Evolutionary conservation across 139 green algal genomes (phyloP), one percentile per base, ranked within the genome.

Genomic region (Chlorella sorokiniana): DNA sequence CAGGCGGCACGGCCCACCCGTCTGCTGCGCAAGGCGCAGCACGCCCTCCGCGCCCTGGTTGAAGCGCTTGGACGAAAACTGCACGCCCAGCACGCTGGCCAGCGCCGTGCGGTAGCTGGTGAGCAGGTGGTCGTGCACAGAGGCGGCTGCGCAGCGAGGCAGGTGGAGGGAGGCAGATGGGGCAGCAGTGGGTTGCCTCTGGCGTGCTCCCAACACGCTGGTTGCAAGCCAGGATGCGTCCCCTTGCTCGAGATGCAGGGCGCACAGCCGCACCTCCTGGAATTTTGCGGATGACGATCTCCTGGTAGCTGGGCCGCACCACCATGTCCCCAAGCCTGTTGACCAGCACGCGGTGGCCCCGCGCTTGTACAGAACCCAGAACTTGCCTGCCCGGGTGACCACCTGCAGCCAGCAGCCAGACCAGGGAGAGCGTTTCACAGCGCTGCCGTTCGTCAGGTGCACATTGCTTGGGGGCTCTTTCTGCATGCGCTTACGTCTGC

Each of bases 301-400:
- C 88, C 22, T 81, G 61, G 44, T 83, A 86, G 54, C 68, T 78
- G 18, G 88, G 88, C 42, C 88, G 75, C 52, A 84, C 86, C 20
- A 91, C 70, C 52, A 91, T 44, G 73, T 79, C 73, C 0, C 88
- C 88, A 16, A 70, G 37, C 4, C 22, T 44, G 80, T 90, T 91
- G 48, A 91, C 72, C 40, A 91, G 81, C 56, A 86, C 85, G 2
- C 87, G 79, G 33, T 86, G 85, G 0, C 87, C 87, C 0, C 59
- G 38, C 85, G 72, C 78, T 91, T 91, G 82, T 86, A 90, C 35
- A 72, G 59, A 18, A 52, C 45, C 2, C 63, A 11, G 37, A 79
- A 69, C 73, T 69, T n/a, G n/a, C n/a, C n/a, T n/a, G n/a, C n/a
- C n/a, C n/a, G n/a, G n/a, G n/a, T 92, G 76, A 93, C 91, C 40